Evolutionary conservation across 805 yeast genomes (phyloP), one percentile per base, ranked within the genome.

Genomic region (Sungouiozyma intestinalis): DNA sequence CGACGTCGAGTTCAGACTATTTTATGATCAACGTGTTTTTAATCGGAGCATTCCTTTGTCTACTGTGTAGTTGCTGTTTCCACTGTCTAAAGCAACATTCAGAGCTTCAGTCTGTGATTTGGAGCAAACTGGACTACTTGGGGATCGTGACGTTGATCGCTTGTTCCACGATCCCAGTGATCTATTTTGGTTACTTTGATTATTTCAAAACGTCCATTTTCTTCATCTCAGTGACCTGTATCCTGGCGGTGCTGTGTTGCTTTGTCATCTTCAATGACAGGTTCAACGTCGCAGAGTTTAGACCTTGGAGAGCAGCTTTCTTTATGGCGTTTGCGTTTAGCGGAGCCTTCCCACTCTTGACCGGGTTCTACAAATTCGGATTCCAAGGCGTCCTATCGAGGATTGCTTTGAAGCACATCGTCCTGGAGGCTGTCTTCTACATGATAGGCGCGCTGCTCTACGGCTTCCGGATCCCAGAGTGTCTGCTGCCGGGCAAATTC

Each of bases 391-490:
- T 81, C 7, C 53, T 63, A 20, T 56, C 60, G 8, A 64, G 94
- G 41, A 68, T 80, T 8, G 76, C 77, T 20, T 63, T 84, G 16
- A 59, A 55, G 6, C 85, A 78, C 72, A 68, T 87, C n/a, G 51
- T 77, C 1, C 53, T 69, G 34, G 96, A 87, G 58, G 94, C 85
- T 0, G 52, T 74, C 2, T 75, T 81, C 41, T 88, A 87, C 62
- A 77, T 85, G 4, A 48, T 65, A 1, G 97, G 97, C 1, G 95
- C 96, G 0, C 62, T 71, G 0, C 58, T 87, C 35, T 87, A 87
- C 57, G 95, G 95, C 0, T 64, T 70, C 39, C 68, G 95, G 45
- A 59, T 85, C 20, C 97, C 97, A 0, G 97, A 87, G 57, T 65
- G 83, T 36, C 40, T 52, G 5, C 68, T 70, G 38, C 85, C 86